Conservation (phyloP, 441 rosid species). For the Isatis lusitanica region DNA sequence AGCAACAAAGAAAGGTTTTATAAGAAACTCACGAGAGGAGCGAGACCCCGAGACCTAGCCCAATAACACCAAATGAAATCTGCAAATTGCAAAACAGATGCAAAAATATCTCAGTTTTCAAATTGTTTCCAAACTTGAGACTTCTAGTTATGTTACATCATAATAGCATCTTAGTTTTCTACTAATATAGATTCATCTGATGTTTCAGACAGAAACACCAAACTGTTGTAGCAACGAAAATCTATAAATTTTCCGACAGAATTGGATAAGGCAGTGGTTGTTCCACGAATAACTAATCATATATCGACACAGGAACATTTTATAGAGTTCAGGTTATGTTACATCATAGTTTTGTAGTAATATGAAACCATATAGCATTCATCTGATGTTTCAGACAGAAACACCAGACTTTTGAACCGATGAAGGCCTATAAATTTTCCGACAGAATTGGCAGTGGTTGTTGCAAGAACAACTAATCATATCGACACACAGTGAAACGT, state of each 20-base stretch:
- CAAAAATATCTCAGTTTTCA: neutral
- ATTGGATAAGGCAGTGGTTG: neutral
- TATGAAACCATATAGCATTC: neutral
- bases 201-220: neutral
- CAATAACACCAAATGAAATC: constrained; percentile 92
- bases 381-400: neutral
- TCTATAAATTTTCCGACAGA: neutral
- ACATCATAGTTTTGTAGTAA: neutral
- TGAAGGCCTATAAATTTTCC: neutral
- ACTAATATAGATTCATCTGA: neutral
- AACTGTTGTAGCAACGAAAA: neutral
- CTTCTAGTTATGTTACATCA: neutral
- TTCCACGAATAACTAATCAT: neutral
- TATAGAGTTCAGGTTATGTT: neutral
- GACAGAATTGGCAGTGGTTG: neutral
- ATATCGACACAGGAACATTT: neutral
- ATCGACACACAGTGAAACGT: neutral
- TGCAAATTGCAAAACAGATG: constrained; percentile 37
- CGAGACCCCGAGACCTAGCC: constrained; percentile 72
- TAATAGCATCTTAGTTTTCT: neutral
- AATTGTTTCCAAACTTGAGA: neutral
- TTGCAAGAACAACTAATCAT: neutral
- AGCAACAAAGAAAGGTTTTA: neutral
- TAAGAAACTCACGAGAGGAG: constrained; percentile 70
- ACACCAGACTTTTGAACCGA: neutral